Evolutionary conservation across 768 basidiomycete genomes (phyloP), one percentile per base, ranked within the genome.

Genomic region (Podaxis carcinomalis): DNA sequence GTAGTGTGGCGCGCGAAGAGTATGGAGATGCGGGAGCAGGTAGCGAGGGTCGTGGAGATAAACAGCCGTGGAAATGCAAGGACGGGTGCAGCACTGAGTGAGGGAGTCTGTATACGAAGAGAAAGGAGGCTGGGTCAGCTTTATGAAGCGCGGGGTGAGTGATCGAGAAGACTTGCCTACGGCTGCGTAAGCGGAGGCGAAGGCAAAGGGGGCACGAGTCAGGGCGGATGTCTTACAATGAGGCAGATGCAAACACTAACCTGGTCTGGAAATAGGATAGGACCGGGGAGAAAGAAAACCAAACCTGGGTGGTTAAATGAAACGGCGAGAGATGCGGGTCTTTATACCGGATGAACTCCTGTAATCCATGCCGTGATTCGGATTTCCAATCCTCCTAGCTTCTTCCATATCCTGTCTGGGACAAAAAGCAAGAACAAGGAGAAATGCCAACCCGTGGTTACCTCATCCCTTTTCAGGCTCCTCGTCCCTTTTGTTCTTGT

Each of bases 11-110:
- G 71, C 63, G 64, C 63, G 59, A 60, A 28, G 21, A 44, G 40
- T 28, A 63, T 46, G 66, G 56, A 58, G 57, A 65, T 70, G 72
- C 69, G 72, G 75, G 71, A 71, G 68, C 50, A 54, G 59, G 37
- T 61, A 78, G 75, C 68, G 67, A 69, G 69, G 67, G 61, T 67
- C 67, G 64, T 69, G 63, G 67, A 65, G 60, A 61, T 57, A 57
- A 49, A 54, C 53, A 61, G 50, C 44, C 51, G 51, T 42, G 51
- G 32, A 52, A 46, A 27, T 57, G 56, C 47, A 53, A 51, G 25
- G 49, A 56, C 51, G 50, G 27, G 35, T 52, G 56, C 27, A 56
- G 51, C 51, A 52, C 54, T 52, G 51, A 53, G 51, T 53, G 62
- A 56, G 54, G 39, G 53, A 42, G 40, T 42, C 63, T 61, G 63